Evolutionary conservation across 1,284 basidiomycete species (phyloP), one percentile per base, ranked within the genome.

Genomic region (Vanrija pseudolonga): DNA sequence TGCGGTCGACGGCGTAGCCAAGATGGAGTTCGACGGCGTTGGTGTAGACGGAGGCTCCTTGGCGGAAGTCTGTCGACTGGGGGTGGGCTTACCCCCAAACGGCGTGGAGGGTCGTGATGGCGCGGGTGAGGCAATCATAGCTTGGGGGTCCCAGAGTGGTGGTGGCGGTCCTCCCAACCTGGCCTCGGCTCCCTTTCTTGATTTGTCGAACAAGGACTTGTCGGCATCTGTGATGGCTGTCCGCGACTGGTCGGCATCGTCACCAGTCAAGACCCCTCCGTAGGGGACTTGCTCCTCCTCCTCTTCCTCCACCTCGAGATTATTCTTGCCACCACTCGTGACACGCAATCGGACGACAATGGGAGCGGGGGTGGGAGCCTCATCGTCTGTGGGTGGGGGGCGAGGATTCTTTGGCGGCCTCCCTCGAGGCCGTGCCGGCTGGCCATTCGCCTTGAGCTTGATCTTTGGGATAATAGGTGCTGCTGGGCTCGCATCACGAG

Each of bases 171-270:
- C 71, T 15, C 72, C 71, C 3, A 74, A 47, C 45, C 66, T 63
- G 6, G 56, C 85, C 77, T 95, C 91, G 28, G 90, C 88, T 14
- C 79, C 72, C 39, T 79, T 66, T 50, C 86, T 81, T 65, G 87
- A 88, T 58, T 80, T 80, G 60, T 94, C 88, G 69, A 90, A 98
- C 41, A 83, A 80, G 48, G 81, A 74, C 66, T 88, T 87, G 72
- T 98, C 95, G 9, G 71, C 67, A n/a, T 76, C 74, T 2, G 75
- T 72, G 38, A 93, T 84, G 6, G 76, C 72, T n/a, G 92, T 93
- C 61, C 84, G 85, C 18, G 80, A 77, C 24, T 82, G 88, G 70
- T 92, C 89, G 24, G 91, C 84, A 50, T 97, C 88, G 15, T 81
- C 78, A 0, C 81, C 78, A 17, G 74, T 76, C 49, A 98, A 79